These are phyloP conservation scores for Lipomyces yarrowii DNA, from an alignment of 1,139 yeast genomes.

Conservation along the genomic window DNA sequence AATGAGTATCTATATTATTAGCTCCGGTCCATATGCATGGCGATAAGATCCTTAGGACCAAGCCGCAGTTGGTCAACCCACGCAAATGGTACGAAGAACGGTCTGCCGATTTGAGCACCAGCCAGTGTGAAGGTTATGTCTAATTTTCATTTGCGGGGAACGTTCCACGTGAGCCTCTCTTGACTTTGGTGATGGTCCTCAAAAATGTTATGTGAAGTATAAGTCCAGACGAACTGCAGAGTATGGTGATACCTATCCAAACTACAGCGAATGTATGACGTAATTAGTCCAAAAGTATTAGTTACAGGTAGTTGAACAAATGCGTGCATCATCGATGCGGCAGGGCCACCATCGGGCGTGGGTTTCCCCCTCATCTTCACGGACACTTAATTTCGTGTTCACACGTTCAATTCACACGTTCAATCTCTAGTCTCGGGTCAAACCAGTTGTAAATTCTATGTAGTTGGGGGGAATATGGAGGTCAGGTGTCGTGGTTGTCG, in stretches of 20 bases:
- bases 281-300: not conserved
- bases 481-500: too few species aligned
- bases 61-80: not conserved
- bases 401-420: too few species aligned
- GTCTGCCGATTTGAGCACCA: not conserved
- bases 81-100: not conserved
- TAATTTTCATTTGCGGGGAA: too few species aligned
- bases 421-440: too few species aligned
- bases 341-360: not conserved
- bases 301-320: not conserved
- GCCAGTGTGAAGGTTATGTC: not conserved
- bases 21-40: not conserved
- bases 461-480: too few species aligned
- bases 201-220: not conserved
- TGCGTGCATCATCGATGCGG: not conserved
- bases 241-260: not conserved
- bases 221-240: not conserved
- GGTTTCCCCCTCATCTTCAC: not conserved
- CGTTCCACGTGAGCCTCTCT: too few species aligned
- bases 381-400: not conserved
- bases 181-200: too few species aligned
- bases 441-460: too few species aligned
- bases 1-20: not conserved
- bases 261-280: not conserved
- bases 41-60: not conserved